Base-by-base conservation (phyloP, 345 rosid genomes). In the Trapa bicornis region DNA sequence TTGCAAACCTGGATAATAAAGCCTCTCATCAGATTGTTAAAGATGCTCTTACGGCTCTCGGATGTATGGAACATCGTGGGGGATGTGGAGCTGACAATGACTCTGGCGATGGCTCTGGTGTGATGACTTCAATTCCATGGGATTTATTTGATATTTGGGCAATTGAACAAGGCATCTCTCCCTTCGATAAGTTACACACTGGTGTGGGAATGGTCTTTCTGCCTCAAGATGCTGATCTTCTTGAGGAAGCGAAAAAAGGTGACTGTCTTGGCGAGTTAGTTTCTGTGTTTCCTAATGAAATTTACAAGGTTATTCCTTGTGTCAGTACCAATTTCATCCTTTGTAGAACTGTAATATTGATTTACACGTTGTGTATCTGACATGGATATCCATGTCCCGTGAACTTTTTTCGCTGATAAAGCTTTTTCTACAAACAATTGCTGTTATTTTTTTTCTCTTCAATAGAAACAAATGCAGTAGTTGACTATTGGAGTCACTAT, bases 51-150 rank as follows among this genome's bases (percentile, higher is more conserved):
- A 71, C 74, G 37, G 97, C 97, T 70, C 97, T 94, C 70, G 90
- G 96, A 42, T 94, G 99, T 79, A 94, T 94, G 99, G 96, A 94
- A 75, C 99, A 94, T 75, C 96, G 99, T 71, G 99, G 99, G 33
- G 97, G 99, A 35, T 94, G 99, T 80, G 99, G 99, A 71, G 89
- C 99, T 65, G 99, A 94, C 74, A 91, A 91, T 78, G 95, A 89
- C 80, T 94, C 97, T 63, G 97, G 99, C 73, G 99, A 94, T 76
- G 99, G 99, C 56, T 76, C 99, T 2, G 99, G 99, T 71, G 65
- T 94, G 75, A 94, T 91, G 99, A 85, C 99, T 77, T 91, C 93
- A 65, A 89, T 94, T 71, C 99, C 99, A 12, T 94, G 99, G 99
- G 89, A 87, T 71, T 79, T 83, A 60, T 86, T 94, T 74, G 73